Evolutionary conservation across 352 stramenopile genomes (phyloP), one percentile per base, ranked within the genome.

Genomic region (Phytophthora colocasiae): DNA sequence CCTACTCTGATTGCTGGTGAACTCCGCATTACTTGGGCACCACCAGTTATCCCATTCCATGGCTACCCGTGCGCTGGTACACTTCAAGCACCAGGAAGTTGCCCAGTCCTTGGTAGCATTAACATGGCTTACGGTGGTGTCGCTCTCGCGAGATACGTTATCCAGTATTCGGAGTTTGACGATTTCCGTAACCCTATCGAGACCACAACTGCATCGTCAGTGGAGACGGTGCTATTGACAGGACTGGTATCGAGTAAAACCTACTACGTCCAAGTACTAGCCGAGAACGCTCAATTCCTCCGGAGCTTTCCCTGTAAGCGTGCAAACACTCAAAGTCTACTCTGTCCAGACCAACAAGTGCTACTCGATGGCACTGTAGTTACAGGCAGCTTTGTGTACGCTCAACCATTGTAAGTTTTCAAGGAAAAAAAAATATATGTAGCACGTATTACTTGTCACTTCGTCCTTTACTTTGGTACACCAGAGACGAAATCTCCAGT

Each of bases 61-160:
- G 66, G 75, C 32, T 86, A 91, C 31, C 84, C 86, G n/a, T 95
- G 86, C 59, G 73, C 59, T 1, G 86, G 86, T 10, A 89, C 84
- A 9, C 57, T 81, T 46, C 62, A 85, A 40, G 64, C 80, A 12
- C 84, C 86, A 10, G 57, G 67, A 41, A 69, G 62, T 29, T 95
- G 86, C 43, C 84, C 84, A 4, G 59, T 84, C 29, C 77, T 84
- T 31, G 84, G 90, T 34, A 86, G 77, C 8, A 64, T 87, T 5
- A 97, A 97, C 70, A 90, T 95, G 32, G 94, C 95, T 11, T 91
- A 95, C 67, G 95, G 95, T 19, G 97, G 96, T 44, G 87, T 88
- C 31, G 77, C 75, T 19, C 87, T 99, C 26, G 78, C 87, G 61
- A 82, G 85, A 19, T 99, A 99, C 77, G 50, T 97, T 2, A 89